Conservation (phyloP, 2,329 filamentous ascomycete species). For the Fusarium tuaranense region DNA sequence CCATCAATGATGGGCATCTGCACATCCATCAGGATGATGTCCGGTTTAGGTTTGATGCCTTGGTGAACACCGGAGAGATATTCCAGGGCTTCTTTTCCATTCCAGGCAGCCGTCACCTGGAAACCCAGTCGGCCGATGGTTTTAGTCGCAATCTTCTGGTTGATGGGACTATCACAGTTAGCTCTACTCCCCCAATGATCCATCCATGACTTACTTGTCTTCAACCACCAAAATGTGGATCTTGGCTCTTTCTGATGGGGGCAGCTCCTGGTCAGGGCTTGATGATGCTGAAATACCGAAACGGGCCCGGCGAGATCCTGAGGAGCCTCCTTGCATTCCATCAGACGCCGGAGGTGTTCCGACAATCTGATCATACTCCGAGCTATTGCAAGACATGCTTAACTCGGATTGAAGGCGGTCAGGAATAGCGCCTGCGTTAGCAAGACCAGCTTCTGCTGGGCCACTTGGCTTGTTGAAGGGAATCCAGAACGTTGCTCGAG, state of each 20-base stretch:
- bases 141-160: slow-evolving; percentile 81
- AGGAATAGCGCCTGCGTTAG: slow-evolving; percentile 73
- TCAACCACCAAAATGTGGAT: slow-evolving; percentile 83
- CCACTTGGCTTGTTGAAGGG: slow-evolving; percentile 78
- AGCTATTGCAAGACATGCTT: slow-evolving; percentile 75
- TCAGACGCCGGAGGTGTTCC: slow-evolving; percentile 54
- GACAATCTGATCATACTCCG: slow-evolving; percentile 67
- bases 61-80: slow-evolving; percentile 70
- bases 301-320: slow-evolving; percentile 46
- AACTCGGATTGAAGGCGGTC: slow-evolving; percentile 74
- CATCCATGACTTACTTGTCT: slow-evolving; percentile 72
- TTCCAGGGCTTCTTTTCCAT: slow-evolving; percentile 82
- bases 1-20: slow-evolving; percentile 84
- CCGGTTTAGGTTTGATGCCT: slow-evolving; percentile 67
- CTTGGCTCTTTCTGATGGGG: slow-evolving; percentile 68
- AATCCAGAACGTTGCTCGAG: slow-evolving; percentile 81
- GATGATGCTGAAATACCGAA: slow-evolving; percentile 51
- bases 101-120: slow-evolving; percentile 77
- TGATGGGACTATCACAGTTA: slow-evolving; percentile 65
- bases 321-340: slow-evolving; percentile 32
- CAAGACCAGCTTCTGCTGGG: slow-evolving; percentile 59
- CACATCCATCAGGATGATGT: slow-evolving; percentile 84
- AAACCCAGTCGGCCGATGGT: slow-evolving; percentile 82
- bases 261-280: slow-evolving; percentile 60
- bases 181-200: background rate